phyloP scores from a whole-genome alignment of 345 rosid genomes.

The Sisymbrium altissimum region DNA sequence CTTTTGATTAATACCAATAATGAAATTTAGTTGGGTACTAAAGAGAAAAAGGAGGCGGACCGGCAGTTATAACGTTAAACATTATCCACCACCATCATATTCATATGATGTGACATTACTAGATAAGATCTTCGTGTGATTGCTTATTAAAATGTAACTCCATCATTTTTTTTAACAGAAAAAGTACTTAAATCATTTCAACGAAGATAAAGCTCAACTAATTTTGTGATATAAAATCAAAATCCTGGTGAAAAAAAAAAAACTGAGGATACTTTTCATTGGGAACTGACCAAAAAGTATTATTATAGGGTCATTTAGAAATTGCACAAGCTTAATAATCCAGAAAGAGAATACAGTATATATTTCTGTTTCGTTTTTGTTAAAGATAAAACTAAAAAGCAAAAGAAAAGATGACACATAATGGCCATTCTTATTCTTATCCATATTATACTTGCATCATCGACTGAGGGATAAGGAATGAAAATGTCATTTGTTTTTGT shows the following conservation, averaged over 20 bases:
- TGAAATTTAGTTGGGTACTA: background rate
- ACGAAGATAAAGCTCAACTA: background rate
- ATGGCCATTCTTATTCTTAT: slow-evolving; percentile 38
- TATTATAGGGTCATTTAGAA: background rate
- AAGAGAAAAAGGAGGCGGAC: background rate
- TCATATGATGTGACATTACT: slow-evolving; percentile 29
- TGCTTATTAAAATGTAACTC: background rate
- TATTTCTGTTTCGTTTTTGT: background rate
- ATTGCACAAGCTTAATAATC: background rate
- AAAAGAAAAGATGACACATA: slow-evolving; percentile 22
- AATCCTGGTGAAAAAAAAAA: background rate
- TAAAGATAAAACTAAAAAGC: background rate
- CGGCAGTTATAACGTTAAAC: slow-evolving; percentile 35
- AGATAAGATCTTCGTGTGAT: slow-evolving; percentile 16
- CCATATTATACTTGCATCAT: slow-evolving; percentile 17
- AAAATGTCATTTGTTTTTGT: slow-evolving; percentile 31
- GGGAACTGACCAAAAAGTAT: background rate
- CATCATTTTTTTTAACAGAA: slow-evolving; percentile 14
- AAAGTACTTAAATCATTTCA: background rate
- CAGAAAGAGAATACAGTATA: background rate
- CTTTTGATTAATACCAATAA: background rate
- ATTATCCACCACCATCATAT: slow-evolving; percentile 22
- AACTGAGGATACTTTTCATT: background rate
- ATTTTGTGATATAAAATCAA: background rate
- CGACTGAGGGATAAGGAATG: slow-evolving; percentile 28